Evolutionary conservation across 2,329 filamentous ascomycete species (phyloP), one percentile per base, ranked within the genome.

Genomic region (Phaeoacremonium minimum): DNA sequence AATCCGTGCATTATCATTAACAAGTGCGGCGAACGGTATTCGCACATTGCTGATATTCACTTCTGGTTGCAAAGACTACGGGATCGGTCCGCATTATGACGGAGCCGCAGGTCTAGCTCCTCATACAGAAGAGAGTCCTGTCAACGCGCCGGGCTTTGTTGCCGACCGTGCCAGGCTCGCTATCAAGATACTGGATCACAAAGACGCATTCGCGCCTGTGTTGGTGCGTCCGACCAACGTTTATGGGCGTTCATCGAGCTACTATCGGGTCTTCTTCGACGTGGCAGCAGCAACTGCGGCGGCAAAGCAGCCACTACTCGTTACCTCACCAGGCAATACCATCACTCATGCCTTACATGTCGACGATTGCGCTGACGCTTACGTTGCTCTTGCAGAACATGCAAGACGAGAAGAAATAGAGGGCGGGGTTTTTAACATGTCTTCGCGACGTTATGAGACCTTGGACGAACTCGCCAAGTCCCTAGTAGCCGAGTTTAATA

Each of bases 1-100:
- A 5, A 43, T 72, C 1, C 51, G 46, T 2, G 41, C 32, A 0
- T 37, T 72, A 2, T 56, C 63, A 1, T 38, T 47, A 2, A 46
- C 47, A 4, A 63, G 59, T 16, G 59, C 56, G 17, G 36, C 42
- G 2, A 40, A 51, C 5, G 61, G 60, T 6, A 48, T 60, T 3
- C 51, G 52, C 14, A 63, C 68, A 0, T 48, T 73, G 1, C 60
- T 73, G 5, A 56, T 73, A 4, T 64, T 64, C 47, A 66, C 60
- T 8, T 69, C 64, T 4, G 69, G 70, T 0, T 73, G 69, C 49
- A 73, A 73, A 40, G 69, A 73, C 48, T 73, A 73, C 41, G 68
- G 69, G 2, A 52, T 43, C 5, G 52, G 47, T 4, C 51, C 53
- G 6, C 28, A 45, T 32, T 32, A 63, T 44, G 57, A 67, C 33